A percentile compares a stretch with the other conserved stretches of the same genome.
Conservation (phyloP, 129 eudicot species). For the Smallanthus sonchifolius region DNA sequence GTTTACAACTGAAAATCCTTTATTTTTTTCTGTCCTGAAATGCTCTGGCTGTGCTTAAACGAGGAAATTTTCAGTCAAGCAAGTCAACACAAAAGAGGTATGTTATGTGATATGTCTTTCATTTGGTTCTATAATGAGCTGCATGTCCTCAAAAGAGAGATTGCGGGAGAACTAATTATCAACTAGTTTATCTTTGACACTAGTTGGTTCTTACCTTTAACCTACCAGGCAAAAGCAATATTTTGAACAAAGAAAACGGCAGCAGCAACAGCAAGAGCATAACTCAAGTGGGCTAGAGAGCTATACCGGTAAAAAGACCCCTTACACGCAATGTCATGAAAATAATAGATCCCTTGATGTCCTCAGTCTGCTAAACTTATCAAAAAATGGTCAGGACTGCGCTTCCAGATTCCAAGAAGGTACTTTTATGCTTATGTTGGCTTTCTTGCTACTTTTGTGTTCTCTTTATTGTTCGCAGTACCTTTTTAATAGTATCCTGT, state of each 20-base stretch:
- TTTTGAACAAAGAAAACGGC: conserved; percentile 82
- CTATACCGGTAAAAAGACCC: conserved; percentile 34
- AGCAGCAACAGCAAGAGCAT: conserved; percentile 51
- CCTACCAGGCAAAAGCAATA: conserved; percentile 78
- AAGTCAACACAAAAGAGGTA: conserved; percentile 85
- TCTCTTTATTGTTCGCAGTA: conserved; percentile 8
- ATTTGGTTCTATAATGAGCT: conserved; percentile 17
- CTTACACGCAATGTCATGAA: conserved; percentile 31
- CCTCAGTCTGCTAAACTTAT: conserved; percentile 60
- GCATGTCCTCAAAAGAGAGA: conserved; percentile 6
- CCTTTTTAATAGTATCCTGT: conserved; percentile 1
- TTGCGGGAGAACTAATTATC: not conserved
- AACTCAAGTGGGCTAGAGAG: conserved; percentile 35
- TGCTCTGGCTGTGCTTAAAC: conserved; percentile 23
- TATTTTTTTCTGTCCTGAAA: conserved; percentile 13
- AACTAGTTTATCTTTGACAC: not conserved
- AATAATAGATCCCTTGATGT: conserved; percentile 75
- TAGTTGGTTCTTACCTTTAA: conserved; percentile 18
- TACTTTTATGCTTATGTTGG: conserved; percentile 24
- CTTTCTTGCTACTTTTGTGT: conserved; percentile 5
- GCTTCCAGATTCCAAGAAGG: conserved; percentile 42
- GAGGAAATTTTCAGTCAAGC: conserved; percentile 59
- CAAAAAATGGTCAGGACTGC: conserved; percentile 41
- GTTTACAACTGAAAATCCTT: conserved; percentile 1
- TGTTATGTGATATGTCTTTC: conserved; percentile 11